A percentile compares a stretch with the other conserved stretches of the same genome.
phyloP scores from a whole-genome alignment of 345 rosid genomes.

The Aquilaria sinensis region DNA sequence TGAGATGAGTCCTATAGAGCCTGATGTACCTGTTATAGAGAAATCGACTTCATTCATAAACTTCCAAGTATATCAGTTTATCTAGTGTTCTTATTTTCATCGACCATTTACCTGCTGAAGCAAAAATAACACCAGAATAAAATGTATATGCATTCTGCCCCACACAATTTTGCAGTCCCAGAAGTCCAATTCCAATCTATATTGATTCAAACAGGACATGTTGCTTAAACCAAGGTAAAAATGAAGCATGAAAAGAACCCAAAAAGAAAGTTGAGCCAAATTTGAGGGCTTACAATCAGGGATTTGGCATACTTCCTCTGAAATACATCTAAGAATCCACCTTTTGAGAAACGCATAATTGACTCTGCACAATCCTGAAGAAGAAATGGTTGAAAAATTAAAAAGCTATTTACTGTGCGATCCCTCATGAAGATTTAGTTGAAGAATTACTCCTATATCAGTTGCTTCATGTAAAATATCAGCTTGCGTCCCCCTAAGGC shows the following conservation, averaged over 20 bases:
- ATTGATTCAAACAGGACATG: background rate
- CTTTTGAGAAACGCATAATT: background rate
- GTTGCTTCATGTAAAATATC: constrained; percentile 21
- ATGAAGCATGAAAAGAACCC: background rate
- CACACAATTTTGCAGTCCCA: background rate
- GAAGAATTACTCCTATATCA: constrained; percentile 10
- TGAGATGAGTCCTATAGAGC: constrained; percentile 3
- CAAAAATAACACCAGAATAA: constrained; percentile 7
- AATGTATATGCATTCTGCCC: background rate
- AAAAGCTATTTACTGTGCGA: background rate
- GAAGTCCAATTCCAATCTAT: background rate
- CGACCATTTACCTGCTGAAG: constrained; percentile 8
- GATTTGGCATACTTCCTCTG: constrained; percentile 8
- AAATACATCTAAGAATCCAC: constrained; percentile 3
- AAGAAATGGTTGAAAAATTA: background rate
- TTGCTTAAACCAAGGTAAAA: background rate
- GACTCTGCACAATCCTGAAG: constrained; percentile 1
- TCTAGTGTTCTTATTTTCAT: too few relatives aligned
- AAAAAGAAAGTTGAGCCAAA: background rate
- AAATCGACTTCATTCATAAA: too few relatives aligned
- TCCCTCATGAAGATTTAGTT: too few relatives aligned
- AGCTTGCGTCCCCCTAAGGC: constrained; percentile 22
- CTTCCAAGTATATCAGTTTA: too few relatives aligned
- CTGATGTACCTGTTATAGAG: background rate
- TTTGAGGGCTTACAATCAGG: constrained; percentile 2